Evolutionary conservation across 768 basidiomycete genomes (phyloP).

Genomic region (Podaxis sp.): DNA sequence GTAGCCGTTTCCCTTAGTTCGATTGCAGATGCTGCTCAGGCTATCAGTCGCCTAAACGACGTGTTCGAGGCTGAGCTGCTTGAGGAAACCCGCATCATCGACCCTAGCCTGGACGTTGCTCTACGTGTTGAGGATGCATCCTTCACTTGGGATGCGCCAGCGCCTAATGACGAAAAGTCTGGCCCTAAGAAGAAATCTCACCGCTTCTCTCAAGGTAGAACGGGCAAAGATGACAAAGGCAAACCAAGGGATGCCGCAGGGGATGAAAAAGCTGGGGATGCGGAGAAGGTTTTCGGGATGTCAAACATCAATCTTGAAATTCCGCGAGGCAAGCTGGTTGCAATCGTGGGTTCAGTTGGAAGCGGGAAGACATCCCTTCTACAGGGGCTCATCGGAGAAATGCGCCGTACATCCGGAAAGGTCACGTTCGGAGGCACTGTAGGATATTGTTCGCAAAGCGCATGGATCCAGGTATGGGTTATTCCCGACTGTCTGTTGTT

Average conservation of each 20-base stretch:
- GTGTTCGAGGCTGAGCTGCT: slow-evolving; percentile 86
- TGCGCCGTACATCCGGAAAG: slow-evolving; percentile 66
- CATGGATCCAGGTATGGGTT: slow-evolving; percentile 77
- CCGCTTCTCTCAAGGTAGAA: slow-evolving; percentile 11
- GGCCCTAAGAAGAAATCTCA: slow-evolving; percentile 30
- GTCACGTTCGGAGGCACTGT: slow-evolving; percentile 75
- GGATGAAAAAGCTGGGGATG: slow-evolving; percentile 24
- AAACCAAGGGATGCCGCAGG: neutral
- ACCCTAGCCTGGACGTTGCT: slow-evolving; percentile 58
- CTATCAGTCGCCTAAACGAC: slow-evolving; percentile 68
- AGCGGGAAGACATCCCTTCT: slow-evolving; percentile 68
- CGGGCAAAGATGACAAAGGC: slow-evolving; percentile 14
- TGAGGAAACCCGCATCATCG: slow-evolving; percentile 52
- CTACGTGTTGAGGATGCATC: slow-evolving; percentile 64
- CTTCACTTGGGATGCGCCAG: slow-evolving; percentile 87
- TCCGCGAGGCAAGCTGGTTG: slow-evolving; percentile 75
- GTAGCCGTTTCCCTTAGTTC: slow-evolving; percentile 70
- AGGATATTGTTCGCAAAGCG: slow-evolving; percentile 81
- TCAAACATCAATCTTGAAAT: slow-evolving; percentile 63
- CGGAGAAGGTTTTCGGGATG: slow-evolving; percentile 59
- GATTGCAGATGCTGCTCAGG: slow-evolving; percentile 84
- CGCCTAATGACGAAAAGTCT: slow-evolving; percentile 41
- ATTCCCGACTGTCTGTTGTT: slow-evolving; percentile 3
- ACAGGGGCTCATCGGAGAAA: slow-evolving; percentile 79
- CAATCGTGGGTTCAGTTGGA: slow-evolving; percentile 84